phyloP scores from a whole-genome alignment of 371 early-diverging fungal genomes.

The Blakeslea trispora region DNA sequence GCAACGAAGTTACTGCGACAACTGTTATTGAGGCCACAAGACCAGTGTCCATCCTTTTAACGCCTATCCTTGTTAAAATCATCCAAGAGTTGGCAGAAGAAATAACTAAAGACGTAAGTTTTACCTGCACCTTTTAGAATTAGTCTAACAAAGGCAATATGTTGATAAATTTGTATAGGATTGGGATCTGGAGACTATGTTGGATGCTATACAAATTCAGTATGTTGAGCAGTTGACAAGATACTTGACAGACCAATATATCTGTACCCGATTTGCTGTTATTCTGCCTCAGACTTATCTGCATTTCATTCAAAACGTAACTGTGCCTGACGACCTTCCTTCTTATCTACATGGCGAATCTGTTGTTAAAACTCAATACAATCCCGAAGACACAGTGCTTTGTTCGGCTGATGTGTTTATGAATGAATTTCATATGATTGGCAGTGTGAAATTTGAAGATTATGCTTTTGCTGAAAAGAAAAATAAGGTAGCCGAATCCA shows the following conservation, averaged over 20 bases:
- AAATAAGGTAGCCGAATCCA: slow-evolving; percentile 53
- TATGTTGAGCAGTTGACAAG: slow-evolving; percentile 66
- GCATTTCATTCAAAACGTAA: slow-evolving; percentile 78
- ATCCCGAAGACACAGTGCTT: slow-evolving; percentile 62
- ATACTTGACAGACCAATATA: slow-evolving; percentile 55
- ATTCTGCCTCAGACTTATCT: slow-evolving; percentile 65
- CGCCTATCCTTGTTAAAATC: slow-evolving; percentile 74
- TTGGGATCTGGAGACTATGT: slow-evolving; percentile 69
- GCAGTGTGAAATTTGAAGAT: slow-evolving; percentile 63
- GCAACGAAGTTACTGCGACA: slow-evolving; percentile 49
- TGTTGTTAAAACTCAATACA: slow-evolving; percentile 60
- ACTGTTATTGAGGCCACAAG: slow-evolving; percentile 64
- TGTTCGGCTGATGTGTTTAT: slow-evolving; percentile 70
- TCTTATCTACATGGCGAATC: slow-evolving; percentile 55
- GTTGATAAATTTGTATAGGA: slow-evolving; percentile 41
- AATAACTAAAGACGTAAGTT: slow-evolving; percentile 63
- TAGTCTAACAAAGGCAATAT: neutral
- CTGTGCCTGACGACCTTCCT: slow-evolving; percentile 70
- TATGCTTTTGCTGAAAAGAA: slow-evolving; percentile 57
- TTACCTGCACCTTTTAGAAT: neutral
- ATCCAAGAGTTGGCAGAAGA: slow-evolving; percentile 73
- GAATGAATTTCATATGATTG: slow-evolving; percentile 56
- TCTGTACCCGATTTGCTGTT: slow-evolving; percentile 57
- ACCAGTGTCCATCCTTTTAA: slow-evolving; percentile 62
- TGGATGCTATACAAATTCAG: slow-evolving; percentile 70